These are phyloP conservation scores for Cytospora chrysosperma DNA, from an alignment of 2,329 filamentous ascomycete species.

Conservation along the genomic window DNA sequence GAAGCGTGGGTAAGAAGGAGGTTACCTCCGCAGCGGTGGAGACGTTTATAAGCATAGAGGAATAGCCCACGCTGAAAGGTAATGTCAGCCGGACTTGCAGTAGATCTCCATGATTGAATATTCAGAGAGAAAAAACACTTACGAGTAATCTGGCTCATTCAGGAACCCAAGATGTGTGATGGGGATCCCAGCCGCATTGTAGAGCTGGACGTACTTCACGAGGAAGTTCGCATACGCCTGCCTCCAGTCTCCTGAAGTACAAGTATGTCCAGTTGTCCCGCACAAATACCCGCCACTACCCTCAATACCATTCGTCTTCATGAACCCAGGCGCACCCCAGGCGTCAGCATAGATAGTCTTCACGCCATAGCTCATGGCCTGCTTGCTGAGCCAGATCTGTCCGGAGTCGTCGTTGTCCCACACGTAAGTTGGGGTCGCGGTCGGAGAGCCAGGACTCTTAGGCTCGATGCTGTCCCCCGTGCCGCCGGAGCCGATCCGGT, in stretches of 20 bases:
- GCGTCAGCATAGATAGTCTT: constrained; percentile 48
- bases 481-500: constrained; percentile 42
- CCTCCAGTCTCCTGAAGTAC: constrained; percentile 44
- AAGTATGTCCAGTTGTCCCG: constrained; percentile 41
- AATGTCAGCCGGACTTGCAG: not conserved
- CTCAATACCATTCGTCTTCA: constrained; percentile 49
- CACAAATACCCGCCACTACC: constrained; percentile 45
- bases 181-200: constrained; percentile 42
- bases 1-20: constrained; percentile 50
- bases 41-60: constrained; percentile 65
- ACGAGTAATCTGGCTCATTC: constrained; percentile 45
- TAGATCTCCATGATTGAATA: too few species aligned
- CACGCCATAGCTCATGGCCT: constrained; percentile 38
- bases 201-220: constrained; percentile 47
- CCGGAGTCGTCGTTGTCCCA: constrained; percentile 38
- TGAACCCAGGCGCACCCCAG: constrained; percentile 50
- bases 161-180: constrained; percentile 48
- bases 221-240: constrained; percentile 50
- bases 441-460: constrained; percentile 32
- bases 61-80: constrained; percentile 35
- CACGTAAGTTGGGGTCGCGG: constrained; percentile 33
- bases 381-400: constrained; percentile 43
- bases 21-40: constrained; percentile 75
- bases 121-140: constrained; percentile 9
- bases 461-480: constrained; percentile 33